Conservation (phyloP, 2,329 filamentous ascomycete species). For the Bipolaris cookei region DNA sequence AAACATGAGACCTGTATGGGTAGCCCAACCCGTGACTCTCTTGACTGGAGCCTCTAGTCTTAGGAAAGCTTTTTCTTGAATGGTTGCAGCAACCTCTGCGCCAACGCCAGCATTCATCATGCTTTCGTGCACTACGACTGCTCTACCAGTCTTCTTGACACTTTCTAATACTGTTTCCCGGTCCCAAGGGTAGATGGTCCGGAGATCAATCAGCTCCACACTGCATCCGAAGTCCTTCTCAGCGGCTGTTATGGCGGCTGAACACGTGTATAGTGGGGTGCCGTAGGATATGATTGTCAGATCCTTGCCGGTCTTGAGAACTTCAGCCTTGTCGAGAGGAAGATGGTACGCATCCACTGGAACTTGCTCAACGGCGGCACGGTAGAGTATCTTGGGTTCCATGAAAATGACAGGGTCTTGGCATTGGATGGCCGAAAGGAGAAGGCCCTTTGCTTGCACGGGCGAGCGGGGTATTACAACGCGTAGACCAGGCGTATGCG, state of each 20-base stretch:
- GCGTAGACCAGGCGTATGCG: slow-evolving; percentile 82
- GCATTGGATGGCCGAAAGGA: slow-evolving; percentile 75
- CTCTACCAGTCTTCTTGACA: slow-evolving; percentile 84
- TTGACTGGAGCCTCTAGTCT: slow-evolving; percentile 83
- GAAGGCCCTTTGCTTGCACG: slow-evolving; percentile 83
- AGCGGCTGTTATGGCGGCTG: slow-evolving; percentile 74
- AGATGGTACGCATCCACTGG: slow-evolving; percentile 81
- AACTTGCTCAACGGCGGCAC: slow-evolving; percentile 89
- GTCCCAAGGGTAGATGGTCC: slow-evolving; percentile 93
- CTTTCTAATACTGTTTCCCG: slow-evolving; percentile 79
- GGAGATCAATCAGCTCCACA: slow-evolving; percentile 84
- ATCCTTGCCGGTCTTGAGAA: slow-evolving; percentile 79
- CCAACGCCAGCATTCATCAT: slow-evolving; percentile 91
- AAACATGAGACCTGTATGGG: slow-evolving; percentile 78
- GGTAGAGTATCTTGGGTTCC: slow-evolving; percentile 93
- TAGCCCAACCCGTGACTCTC: slow-evolving; percentile 88
- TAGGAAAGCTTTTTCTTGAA: slow-evolving; percentile 87
- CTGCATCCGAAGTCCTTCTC: slow-evolving; percentile 77
- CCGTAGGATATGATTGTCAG: slow-evolving; percentile 88
- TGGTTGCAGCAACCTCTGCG: slow-evolving; percentile 84
- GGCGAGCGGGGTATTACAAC: slow-evolving; percentile 88
- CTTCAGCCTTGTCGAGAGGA: slow-evolving; percentile 82
- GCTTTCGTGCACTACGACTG: slow-evolving; percentile 88
- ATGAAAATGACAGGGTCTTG: slow-evolving; percentile 91
- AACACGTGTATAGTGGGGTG: slow-evolving; percentile 85